Evolutionary conservation across 179 eudicot species (phyloP).

Genomic region (Silene vulgaris): DNA sequence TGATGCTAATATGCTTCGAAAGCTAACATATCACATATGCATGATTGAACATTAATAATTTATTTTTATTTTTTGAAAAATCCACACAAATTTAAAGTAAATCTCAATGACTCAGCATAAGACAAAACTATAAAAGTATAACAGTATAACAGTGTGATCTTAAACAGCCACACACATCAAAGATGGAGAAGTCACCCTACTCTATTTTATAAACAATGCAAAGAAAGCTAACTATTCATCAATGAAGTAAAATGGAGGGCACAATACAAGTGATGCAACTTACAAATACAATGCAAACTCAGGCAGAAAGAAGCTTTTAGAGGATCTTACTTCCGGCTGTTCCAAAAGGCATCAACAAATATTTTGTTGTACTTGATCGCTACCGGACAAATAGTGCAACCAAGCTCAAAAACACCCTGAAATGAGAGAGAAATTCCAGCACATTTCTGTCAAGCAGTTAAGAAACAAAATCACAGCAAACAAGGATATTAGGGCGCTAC

Average conservation of each 20-base stretch:
- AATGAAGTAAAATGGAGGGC: background rate
- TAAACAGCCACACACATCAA: no score
- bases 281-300: constrained; percentile 1
- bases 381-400: constrained; percentile 84
- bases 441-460: constrained; percentile 1
- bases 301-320: constrained; percentile 10
- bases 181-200: no score
- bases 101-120: no score
- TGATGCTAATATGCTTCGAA: no score
- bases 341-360: constrained; percentile 98
- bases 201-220: background rate
- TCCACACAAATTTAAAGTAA: no score
- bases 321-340: constrained; percentile 75
- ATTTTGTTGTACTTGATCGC: constrained; percentile 99
- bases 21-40: no score
- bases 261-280: background rate
- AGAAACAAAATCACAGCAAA: background rate
- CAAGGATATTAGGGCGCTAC: background rate
- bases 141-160: no score
- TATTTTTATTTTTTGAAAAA: no score
- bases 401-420: constrained; percentile 97
- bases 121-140: no score
- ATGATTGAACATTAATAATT: no score
- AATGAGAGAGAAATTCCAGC: constrained; percentile 7
- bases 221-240: background rate